These are phyloP conservation scores for Populus euphratica DNA, from an alignment of 345 rosid species.

Conservation along the genomic window DNA sequence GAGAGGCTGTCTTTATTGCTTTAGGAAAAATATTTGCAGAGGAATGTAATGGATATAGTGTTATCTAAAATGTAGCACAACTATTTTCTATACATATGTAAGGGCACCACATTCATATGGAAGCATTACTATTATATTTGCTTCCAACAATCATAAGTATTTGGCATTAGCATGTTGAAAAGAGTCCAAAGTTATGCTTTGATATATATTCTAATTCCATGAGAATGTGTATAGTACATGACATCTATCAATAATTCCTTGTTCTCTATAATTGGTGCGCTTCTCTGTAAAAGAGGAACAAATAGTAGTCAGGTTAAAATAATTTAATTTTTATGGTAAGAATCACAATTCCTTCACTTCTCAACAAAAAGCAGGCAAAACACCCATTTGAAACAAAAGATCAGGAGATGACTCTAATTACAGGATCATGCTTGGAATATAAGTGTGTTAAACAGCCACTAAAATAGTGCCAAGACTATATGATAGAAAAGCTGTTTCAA, in stretches of 20 bases:
- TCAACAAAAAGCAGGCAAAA: neutral
- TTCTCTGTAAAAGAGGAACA: neutral
- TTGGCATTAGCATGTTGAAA: neutral
- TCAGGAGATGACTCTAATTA: neutral
- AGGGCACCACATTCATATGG: neutral
- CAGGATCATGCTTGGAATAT: neutral
- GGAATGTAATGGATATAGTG: neutral
- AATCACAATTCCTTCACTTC: neutral
- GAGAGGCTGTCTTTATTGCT: neutral
- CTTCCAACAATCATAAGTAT: neutral
- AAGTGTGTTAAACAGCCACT: neutral
- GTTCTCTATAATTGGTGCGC: neutral
- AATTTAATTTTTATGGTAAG: neutral
- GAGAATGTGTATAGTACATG: neutral
- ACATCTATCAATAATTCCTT: neutral
- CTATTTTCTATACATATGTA: neutral
- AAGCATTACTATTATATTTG: conserved; percentile 1
- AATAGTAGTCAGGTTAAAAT: neutral
- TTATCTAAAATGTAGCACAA: neutral
- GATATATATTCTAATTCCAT: neutral
- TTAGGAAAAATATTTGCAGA: neutral
- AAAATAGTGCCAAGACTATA: neutral
- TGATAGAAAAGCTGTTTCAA: neutral
- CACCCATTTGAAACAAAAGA: neutral
- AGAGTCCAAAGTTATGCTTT: neutral